Evolutionary conservation across 768 basidiomycete genomes (phyloP), one percentile per base, ranked within the genome.

Genomic region (Agaricus sinodeliciosus): DNA sequence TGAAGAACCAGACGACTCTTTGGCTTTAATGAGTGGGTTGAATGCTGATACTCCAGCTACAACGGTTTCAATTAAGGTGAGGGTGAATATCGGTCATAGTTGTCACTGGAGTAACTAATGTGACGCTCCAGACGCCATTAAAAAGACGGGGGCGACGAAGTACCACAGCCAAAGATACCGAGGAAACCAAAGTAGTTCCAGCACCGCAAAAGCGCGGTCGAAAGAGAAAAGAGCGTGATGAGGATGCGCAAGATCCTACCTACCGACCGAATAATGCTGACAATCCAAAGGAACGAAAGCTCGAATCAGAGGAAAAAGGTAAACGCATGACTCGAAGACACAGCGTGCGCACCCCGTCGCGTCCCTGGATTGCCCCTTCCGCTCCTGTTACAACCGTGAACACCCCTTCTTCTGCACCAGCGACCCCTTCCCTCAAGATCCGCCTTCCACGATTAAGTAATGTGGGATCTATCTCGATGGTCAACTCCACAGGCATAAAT

Each of bases 361-460:
- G 62, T 25, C 47, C 52, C 45, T 46, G 52, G 13, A 47, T 42
- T 35, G 39, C 46, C n/a, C 45, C 52, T 6, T 39, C 46, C 9
- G 19, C 18, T 13, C 34, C 72, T n/a, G 58, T 66, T 28, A 71
- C 75, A 41, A 42, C 44, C 28, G 27, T 48, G 8, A 47, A 47
- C 18, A 9, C 51, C n/a, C 40, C 52, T n/a, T 40, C 52, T 42
- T 54, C 52, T 3, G 27, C 52, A 34, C 52, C 72, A 12, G 58
- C 67, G 36, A 72, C 75, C 0, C 75, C 78, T n/a, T 74, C 76
- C 19, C 73, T 80, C 48, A 79, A 79, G 60, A 80, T 80, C 47
- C 75, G 79, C 36, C 72, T 80, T 48, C 78, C 78, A 15, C 72
- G 72, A n/a, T 65, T 77, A 50, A 75, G 68, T 55, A 70, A 48